These are phyloP conservation scores for Yamadazyma philogaea DNA, from an alignment of 805 yeast species.

Conservation along the genomic window DNA sequence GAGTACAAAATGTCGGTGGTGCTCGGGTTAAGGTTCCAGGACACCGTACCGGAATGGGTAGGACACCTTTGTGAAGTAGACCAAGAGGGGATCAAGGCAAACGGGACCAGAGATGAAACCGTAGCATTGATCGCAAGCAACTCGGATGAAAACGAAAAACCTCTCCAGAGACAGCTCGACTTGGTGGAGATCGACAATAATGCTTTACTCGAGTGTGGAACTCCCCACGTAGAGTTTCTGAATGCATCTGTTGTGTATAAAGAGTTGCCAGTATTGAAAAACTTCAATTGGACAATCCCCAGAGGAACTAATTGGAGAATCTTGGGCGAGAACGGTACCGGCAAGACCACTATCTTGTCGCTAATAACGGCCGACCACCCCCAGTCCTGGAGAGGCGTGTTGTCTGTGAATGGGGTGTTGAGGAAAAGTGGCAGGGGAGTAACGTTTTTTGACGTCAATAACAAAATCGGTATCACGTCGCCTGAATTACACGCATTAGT, in stretches of 20 bases:
- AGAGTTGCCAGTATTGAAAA: slow-evolving; percentile 54
- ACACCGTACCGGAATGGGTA: slow-evolving; percentile 75
- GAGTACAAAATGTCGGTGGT: slow-evolving; percentile 54
- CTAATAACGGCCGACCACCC: slow-evolving; percentile 93
- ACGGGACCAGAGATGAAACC: slow-evolving; percentile 44
- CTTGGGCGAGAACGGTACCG: slow-evolving; percentile 87
- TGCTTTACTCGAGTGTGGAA: not conserved
- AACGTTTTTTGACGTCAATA: slow-evolving; percentile 75
- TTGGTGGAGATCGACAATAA: slow-evolving; percentile 7
- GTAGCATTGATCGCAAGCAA: not conserved
- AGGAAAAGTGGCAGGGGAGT: slow-evolving; percentile 71
- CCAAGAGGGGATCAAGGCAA: slow-evolving; percentile 47
- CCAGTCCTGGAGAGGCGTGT: slow-evolving; percentile 81
- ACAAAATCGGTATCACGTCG: slow-evolving; percentile 77
- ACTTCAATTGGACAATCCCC: slow-evolving; percentile 63
- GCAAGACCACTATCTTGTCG: slow-evolving; percentile 85
- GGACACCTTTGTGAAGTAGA: slow-evolving; percentile 66
- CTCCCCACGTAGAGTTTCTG: slow-evolving; percentile 44
- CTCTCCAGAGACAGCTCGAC: slow-evolving; percentile 15
- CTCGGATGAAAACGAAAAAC: slow-evolving; percentile 6
- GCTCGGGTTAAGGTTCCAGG: slow-evolving; percentile 76
- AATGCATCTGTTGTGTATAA: slow-evolving; percentile 65
- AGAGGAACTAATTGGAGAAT: slow-evolving; percentile 85
- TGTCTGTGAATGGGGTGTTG: slow-evolving; percentile 60
- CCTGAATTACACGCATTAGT: slow-evolving; percentile 93